Conservation (phyloP, 2,329 filamentous ascomycete genomes). For the Xylariaceae sp. region DNA sequence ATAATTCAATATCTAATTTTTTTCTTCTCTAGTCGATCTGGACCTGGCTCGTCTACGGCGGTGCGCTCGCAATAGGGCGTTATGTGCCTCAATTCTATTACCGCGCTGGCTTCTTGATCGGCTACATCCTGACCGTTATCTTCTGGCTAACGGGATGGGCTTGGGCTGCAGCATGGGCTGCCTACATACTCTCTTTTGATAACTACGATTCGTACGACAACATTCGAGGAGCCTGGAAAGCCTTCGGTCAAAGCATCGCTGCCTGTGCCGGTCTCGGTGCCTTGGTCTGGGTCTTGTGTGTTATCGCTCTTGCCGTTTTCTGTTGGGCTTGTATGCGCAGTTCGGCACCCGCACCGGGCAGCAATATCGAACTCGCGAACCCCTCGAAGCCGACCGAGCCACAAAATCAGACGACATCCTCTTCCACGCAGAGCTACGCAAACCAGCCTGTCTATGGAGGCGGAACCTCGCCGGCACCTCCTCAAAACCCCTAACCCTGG, state of each 20-base stretch:
- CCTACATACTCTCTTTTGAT: conserved; percentile 36
- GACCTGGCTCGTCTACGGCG: conserved; percentile 51
- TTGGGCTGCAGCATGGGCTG: conserved; percentile 49
- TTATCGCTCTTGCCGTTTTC: conserved; percentile 50
- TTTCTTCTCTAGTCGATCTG: conserved; percentile 46
- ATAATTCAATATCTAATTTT: conserved; percentile 15
- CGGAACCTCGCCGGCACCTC: background rate
- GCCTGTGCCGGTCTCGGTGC: conserved; percentile 51
- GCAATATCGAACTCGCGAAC: conserved; percentile 37
- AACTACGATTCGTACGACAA: conserved; percentile 29
- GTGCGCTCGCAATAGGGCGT: conserved; percentile 46
- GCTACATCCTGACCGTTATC: conserved; percentile 47
- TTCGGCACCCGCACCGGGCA: conserved; percentile 19
- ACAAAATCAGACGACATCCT: background rate
- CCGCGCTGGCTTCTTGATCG: conserved; percentile 35
- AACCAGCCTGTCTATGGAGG: background rate
- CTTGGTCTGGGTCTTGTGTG: conserved; percentile 49
- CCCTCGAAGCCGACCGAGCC: conserved; percentile 2
- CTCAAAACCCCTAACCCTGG: background rate
- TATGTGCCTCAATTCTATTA: conserved; percentile 44
- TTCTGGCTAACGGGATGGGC: conserved; percentile 54
- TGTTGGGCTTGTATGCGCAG: conserved; percentile 43
- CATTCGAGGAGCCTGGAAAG: conserved; percentile 26
- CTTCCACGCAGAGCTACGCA: background rate
- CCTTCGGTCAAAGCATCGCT: conserved; percentile 45